Conservation (phyloP, 768 basidiomycete species). For the Pulveroboletus sp. region DNA sequence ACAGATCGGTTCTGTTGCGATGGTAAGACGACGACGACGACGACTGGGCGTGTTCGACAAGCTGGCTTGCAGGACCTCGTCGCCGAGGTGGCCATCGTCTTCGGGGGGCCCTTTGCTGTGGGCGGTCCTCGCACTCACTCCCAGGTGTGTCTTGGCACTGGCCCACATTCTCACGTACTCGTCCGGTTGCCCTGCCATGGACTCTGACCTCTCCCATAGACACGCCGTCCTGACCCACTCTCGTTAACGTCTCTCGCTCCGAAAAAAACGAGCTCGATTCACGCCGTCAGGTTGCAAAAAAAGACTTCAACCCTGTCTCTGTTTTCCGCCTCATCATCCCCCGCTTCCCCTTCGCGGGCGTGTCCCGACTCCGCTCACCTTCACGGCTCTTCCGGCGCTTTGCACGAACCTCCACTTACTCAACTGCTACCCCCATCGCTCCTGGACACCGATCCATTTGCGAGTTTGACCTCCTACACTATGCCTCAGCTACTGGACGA, state of each 20-base stretch:
- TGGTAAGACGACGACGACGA: not conserved
- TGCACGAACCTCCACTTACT: not conserved
- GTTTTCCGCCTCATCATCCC: not conserved
- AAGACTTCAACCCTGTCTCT: not conserved
- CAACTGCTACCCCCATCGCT: slow-evolving; percentile 22
- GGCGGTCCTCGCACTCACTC: not conserved
- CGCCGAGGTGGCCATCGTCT: not conserved
- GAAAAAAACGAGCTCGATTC: not conserved
- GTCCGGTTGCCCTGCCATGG: not conserved
- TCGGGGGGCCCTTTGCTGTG: too few species aligned
- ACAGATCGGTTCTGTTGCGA: not conserved
- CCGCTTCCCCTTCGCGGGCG: slow-evolving; percentile 7
- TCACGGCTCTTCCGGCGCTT: not conserved
- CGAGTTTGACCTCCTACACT: slow-evolving; percentile 37
- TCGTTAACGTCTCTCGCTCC: not conserved
- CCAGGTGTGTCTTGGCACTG: not conserved
- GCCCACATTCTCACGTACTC: not conserved
- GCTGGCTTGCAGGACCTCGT: not conserved
- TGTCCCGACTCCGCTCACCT: slow-evolving; percentile 8
- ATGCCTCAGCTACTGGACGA: not conserved
- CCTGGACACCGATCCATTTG: slow-evolving; percentile 73
- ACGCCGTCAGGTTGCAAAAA: not conserved
- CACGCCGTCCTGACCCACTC: not conserved
- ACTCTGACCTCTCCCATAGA: not conserved
- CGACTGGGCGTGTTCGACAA: too few species aligned